Base-by-base conservation (phyloP, 2,329 filamentous ascomycete genomes). In the Colletotrichum destructivum region DNA sequence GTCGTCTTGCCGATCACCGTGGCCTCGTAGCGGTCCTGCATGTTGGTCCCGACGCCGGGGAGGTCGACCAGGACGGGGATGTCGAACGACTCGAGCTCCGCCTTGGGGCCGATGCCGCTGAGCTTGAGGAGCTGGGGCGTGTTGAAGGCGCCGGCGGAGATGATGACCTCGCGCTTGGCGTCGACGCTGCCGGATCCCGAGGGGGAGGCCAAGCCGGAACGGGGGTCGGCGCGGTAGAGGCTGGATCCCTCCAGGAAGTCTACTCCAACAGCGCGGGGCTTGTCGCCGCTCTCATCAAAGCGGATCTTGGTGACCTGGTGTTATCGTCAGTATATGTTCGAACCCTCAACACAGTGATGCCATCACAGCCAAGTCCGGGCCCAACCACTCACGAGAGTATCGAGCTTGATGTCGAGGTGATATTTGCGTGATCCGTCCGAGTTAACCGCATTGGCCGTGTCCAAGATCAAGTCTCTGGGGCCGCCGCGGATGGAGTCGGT, bases 111-210 rank as follows among this genome's bases (percentile, higher is more conserved):
- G 35, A 89, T 80, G 11, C 87, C 87, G 57, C 84, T 87, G 0
- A 88, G 81, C 77, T 87, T 85, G 3, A 89, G 82, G 5, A 89
- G 81, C 71, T 88, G 85, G 0, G 87, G 87, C 4, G 84, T 83
- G 76, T 87, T 86, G 75, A 88, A 86, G 2, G 83, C 79, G 15
- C 87, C 87, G 1, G 84, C 85, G 0, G 84, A 82, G 13, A 88
- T 70, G 51, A 89, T 87, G 18, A 89, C 83, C 73, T 88, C 87
- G 31, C 80, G 80, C 46, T 76, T 76, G 11, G 78, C 79, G 9
- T 23, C 49, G 1, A 49, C 60, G 0, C 60, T 69, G 2, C 66
- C 60, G 7, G 26, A 63, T 3, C 60, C 64, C 4, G 35, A 59
- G 0, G 69, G 16, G 12, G 59, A 54, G 7, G 64, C 77, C 51